Evolutionary conservation across 768 basidiomycete genomes (phyloP).

Genomic region (Russula vinacea): DNA sequence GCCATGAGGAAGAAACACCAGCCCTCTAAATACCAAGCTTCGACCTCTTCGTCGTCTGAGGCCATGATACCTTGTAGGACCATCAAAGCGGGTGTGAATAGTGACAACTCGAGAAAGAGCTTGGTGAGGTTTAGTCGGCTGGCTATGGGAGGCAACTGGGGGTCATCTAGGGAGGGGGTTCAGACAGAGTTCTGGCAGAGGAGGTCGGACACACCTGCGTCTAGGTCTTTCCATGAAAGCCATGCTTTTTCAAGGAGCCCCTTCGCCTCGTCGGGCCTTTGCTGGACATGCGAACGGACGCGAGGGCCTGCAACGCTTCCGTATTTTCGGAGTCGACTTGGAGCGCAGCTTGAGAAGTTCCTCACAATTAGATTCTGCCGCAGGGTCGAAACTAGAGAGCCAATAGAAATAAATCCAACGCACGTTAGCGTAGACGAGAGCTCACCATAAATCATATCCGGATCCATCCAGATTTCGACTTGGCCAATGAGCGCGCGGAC

Average conservation of each 20-base stretch:
- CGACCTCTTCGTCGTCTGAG: slow-evolving; percentile 79
- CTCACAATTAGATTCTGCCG: slow-evolving; percentile 81
- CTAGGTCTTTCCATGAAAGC: slow-evolving; percentile 66
- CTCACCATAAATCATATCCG: slow-evolving; percentile 81
- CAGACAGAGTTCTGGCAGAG: neutral
- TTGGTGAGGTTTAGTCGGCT: slow-evolving; percentile 72
- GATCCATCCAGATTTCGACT: slow-evolving; percentile 97
- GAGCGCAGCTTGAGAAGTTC: slow-evolving; percentile 68
- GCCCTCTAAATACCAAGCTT: slow-evolving; percentile 92
- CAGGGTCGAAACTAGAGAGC: slow-evolving; percentile 64
- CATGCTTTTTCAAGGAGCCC: slow-evolving; percentile 64
- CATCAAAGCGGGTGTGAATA: slow-evolving; percentile 68
- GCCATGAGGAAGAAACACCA: slow-evolving; percentile 89
- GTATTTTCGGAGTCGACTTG: slow-evolving; percentile 69
- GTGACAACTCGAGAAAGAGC: slow-evolving; percentile 71
- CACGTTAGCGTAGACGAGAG: slow-evolving; percentile 1
- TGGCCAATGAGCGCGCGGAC: slow-evolving; percentile 81
- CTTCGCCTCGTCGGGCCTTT: slow-evolving; percentile 78
- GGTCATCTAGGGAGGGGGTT: slow-evolving; percentile 49
- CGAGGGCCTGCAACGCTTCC: slow-evolving; percentile 76
- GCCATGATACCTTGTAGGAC: slow-evolving; percentile 78
- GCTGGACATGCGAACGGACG: slow-evolving; percentile 89
- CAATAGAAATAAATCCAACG: neutral
- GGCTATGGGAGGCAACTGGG: slow-evolving; percentile 66
- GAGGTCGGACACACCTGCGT: slow-evolving; percentile 42